Evolutionary conservation across 2,329 filamentous ascomycete genomes (phyloP).

Genomic region (Diaporthe helianthi): DNA sequence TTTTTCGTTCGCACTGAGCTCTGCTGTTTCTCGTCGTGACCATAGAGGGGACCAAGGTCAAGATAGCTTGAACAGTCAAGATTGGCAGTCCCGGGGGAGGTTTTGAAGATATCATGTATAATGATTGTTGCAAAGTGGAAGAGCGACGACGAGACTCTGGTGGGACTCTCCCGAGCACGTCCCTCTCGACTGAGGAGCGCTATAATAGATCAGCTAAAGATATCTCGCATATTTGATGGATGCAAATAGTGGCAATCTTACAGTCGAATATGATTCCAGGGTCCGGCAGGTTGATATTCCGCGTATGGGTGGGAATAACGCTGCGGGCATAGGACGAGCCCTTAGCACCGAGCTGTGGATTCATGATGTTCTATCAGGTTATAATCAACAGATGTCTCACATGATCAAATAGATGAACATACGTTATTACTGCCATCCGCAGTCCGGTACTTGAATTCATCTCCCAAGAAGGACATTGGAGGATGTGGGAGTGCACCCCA

Average conservation of each 20-base stretch:
- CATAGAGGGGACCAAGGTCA: not conserved
- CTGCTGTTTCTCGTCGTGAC: not conserved
- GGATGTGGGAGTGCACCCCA: not conserved
- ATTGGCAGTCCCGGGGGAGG: not conserved
- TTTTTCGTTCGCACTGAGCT: not conserved
- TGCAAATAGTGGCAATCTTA: not conserved
- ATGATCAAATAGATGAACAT: not conserved
- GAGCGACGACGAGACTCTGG: not conserved
- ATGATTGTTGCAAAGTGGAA: slow-evolving; percentile 10
- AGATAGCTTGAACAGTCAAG: slow-evolving; percentile 2
- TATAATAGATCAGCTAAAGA: not conserved
- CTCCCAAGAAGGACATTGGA: not conserved
- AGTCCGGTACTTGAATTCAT: not conserved
- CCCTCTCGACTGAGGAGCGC: not conserved
- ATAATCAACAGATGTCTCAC: not conserved
- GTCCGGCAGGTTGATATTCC: not conserved
- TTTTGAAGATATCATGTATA: slow-evolving; percentile 2
- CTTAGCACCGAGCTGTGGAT: not conserved
- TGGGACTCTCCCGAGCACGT: not conserved
- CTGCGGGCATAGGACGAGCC: not conserved
- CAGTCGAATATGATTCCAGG: slow-evolving; percentile 4
- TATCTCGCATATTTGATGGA: fast-evolving
- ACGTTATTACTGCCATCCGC: not conserved
- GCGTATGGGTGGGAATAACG: not conserved
- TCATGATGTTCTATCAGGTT: not conserved